Base-by-base conservation (phyloP, 2,329 filamentous ascomycete genomes). In the Fusarium sp. region DNA sequence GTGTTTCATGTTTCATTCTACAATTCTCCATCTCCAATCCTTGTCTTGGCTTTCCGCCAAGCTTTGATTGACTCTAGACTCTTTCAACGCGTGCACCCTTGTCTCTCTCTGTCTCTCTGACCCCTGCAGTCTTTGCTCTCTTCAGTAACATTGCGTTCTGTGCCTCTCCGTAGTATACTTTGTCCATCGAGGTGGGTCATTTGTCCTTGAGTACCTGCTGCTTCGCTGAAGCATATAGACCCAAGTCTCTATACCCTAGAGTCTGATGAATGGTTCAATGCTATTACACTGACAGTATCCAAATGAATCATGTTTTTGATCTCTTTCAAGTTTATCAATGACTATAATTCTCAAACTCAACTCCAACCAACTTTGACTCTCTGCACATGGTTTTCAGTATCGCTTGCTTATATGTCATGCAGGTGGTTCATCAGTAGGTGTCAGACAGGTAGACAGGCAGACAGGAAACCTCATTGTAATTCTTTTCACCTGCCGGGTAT, bases 1-100 rank as follows among this genome's bases (percentile, higher is more conserved):
- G 60, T 71, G 69, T 71, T 71, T 71, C 69, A 71, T 57, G 68
- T 70, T 69, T 66, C 69, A 69, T 29, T 58, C 44, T 41, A 55
- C 30, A 11, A 24, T 51, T 49, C 46, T 48, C 51, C 45, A 67
- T 57, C 58, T 48, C 60, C 67, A 55, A 70, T 65, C 65, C 65
- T 42, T 57, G 57, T 63, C 57, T 37, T 65, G 42, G 57, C 30
- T 51, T 24, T 25, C 30, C 5, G 47, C 44, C 59, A 25, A 61
- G 57, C 53, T 49, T 67, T 58, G 55, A 69, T 66, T 58, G 56
- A 69, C 59, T 61, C 34, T 37, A 6, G 34, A 37, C 34, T 46
- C 25, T 45, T 47, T 62, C 42, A 68, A 65, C 42, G 20, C 51
- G 57, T 57, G 41, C 45, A 68, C 53, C 54, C 55, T 47, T 57